phyloP scores from a whole-genome alignment of 108 stramenopile species.

The Pseudonitzschia delicatissima region DNA sequence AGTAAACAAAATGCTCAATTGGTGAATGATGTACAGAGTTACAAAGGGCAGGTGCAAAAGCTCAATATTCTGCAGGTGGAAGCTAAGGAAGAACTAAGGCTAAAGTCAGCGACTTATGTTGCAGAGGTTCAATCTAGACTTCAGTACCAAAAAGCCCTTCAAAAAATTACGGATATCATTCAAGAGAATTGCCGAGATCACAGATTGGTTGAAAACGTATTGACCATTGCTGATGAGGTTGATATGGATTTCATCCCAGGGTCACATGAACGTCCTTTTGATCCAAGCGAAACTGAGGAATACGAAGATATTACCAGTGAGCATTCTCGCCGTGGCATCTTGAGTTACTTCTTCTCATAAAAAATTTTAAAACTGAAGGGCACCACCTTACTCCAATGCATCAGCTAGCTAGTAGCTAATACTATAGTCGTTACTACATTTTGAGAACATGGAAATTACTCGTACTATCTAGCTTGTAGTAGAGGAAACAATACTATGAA shows the following conservation, averaged over 20 bases:
- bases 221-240: constrained; percentile 47
- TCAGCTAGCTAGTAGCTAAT: no score
- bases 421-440: no score
- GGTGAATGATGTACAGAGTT: constrained; percentile 31
- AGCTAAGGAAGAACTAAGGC: constrained; percentile 66
- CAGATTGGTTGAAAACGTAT: constrained; percentile 53
- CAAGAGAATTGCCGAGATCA: constrained; percentile 54
- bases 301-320: background rate
- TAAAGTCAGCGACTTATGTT: constrained; percentile 61
- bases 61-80: constrained; percentile 42
- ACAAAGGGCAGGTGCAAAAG: constrained; percentile 38
- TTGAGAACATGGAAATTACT: no score
- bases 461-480: no score
- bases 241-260: constrained; percentile 41
- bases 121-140: constrained; percentile 69
- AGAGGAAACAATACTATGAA: no score
- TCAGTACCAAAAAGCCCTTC: constrained; percentile 53
- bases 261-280: background rate
- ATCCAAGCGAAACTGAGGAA: constrained; percentile 4
- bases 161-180: constrained; percentile 49
- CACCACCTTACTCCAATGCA: no score
- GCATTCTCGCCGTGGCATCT: constrained; percentile 1
- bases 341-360: constrained; percentile 17
- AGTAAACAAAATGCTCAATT: constrained; percentile 47
- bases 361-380: no score